Evolutionary conservation across 2,329 filamentous ascomycete genomes (phyloP).

Genomic region (Trichoderma brevicompactum): DNA sequence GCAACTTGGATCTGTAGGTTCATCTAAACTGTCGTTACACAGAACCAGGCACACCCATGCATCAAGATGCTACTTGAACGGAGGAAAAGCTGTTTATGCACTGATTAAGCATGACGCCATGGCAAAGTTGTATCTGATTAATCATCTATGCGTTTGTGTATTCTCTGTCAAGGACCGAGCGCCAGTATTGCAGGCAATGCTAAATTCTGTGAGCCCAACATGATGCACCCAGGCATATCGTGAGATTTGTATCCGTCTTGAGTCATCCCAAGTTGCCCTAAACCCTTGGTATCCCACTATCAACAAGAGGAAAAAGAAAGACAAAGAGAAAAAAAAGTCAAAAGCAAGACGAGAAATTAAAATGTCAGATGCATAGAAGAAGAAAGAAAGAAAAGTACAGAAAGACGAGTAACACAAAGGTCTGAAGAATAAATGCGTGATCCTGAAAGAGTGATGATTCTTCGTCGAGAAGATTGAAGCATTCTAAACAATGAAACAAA

Average conservation of each 20-base stretch:
- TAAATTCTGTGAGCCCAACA: background rate
- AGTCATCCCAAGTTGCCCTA: background rate
- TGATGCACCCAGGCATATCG: constrained; percentile 12
- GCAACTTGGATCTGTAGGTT: too few species aligned
- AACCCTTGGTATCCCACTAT: background rate
- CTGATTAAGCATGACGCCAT: background rate
- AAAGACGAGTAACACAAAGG: constrained; percentile 20
- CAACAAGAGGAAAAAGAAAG: background rate
- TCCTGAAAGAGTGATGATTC: constrained; percentile 26
- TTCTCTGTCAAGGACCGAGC: background rate
- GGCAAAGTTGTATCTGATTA: background rate
- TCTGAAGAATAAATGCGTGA: constrained; percentile 31
- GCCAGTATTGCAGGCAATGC: background rate
- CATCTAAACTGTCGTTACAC: too few species aligned
- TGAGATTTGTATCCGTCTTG: constrained; percentile 22
- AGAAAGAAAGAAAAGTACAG: constrained; percentile 7
- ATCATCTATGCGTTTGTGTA: background rate
- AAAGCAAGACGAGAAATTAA: background rate
- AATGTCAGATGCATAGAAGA: background rate
- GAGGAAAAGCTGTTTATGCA: too few species aligned
- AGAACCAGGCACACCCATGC: too few species aligned
- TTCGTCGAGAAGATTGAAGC: constrained; percentile 43
- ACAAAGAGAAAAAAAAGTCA: constrained; percentile 6
- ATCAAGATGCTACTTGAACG: too few species aligned
- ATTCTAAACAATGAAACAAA: constrained; percentile 38